phyloP scores from a whole-genome alignment of 768 basidiomycete genomes.

The Rhizopogon roseolus region DNA sequence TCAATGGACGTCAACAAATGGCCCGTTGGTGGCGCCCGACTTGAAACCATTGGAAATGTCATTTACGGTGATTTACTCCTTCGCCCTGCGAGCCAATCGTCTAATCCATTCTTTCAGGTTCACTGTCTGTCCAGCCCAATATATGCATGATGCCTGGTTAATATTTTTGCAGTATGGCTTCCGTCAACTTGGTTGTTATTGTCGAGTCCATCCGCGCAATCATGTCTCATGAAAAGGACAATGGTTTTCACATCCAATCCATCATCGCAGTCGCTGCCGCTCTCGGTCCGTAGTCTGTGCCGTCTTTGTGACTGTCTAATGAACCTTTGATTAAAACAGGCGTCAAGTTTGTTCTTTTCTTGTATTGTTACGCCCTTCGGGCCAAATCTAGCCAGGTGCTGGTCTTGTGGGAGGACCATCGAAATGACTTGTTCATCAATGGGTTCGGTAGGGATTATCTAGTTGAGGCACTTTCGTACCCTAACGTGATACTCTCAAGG shows the following conservation, averaged over 20 bases:
- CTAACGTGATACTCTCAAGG: constrained; percentile 34
- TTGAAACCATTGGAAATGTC: constrained; percentile 88
- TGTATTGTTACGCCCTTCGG: constrained; percentile 80
- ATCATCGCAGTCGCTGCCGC: constrained; percentile 81
- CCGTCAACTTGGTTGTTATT: constrained; percentile 87
- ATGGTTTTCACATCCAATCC: constrained; percentile 73
- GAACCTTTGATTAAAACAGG: constrained; percentile 35
- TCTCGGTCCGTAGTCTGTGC: constrained; percentile 39
- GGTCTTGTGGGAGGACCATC: constrained; percentile 95
- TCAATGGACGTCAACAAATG: constrained; percentile 78
- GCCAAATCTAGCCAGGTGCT: constrained; percentile 85
- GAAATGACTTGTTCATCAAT: constrained; percentile 90
- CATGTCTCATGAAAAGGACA: constrained; percentile 49
- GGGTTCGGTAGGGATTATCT: constrained; percentile 48
- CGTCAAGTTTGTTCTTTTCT: constrained; percentile 81
- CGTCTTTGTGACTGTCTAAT: neutral
- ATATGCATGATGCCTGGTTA: neutral
- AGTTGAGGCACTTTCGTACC: neutral
- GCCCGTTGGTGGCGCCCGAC: constrained; percentile 88
- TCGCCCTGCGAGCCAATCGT: neutral
- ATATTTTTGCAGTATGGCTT: constrained; percentile 62
- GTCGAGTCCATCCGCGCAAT: constrained; percentile 83
- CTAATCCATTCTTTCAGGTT: constrained; percentile 33
- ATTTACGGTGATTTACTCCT: constrained; percentile 55
- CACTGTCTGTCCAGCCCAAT: constrained; percentile 29